Evolutionary conservation across 2,329 filamentous ascomycete genomes (phyloP), one percentile per base, ranked within the genome.

Genomic region (Fusarium sp.): DNA sequence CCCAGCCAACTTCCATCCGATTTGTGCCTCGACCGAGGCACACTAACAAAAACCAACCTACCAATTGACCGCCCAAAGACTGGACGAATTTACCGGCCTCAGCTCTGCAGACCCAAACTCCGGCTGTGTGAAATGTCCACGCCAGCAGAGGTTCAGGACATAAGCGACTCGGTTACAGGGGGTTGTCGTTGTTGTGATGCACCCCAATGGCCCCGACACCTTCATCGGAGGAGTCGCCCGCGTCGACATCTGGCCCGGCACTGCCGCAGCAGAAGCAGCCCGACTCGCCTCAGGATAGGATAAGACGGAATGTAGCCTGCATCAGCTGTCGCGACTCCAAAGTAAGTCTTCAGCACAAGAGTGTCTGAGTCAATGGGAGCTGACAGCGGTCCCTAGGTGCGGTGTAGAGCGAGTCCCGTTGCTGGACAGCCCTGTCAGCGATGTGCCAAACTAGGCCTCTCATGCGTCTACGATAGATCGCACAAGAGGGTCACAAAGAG

Each of bases 401-500:
- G 84, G 64, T 87, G 85, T 77, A 83, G 83, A 73, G 80, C 83
- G 20, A 84, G 82, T 71, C 72, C 79, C 16, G 76, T 78, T 12
- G 74, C 79, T 3, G 83, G 83, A 59, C 80, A 85, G 73, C 82
- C 84, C 31, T 87, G 85, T 62, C 83, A 85, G 67, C 81, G 85
- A 55, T 87, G 85, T 68, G 78, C 81, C 66, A 87, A 86, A 78
- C 77, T 86, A 27, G 77, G 82, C 42, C 77, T 85, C 33, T 74
- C 81, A 20, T 87, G 85, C 62, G 81, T 86, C 12, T 84, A 87
- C 33, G 85, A 87, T 73, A 86, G 84, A 75, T 81, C 81, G 57
- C 85, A 87, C 67, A 87, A 86, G 77, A 81, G 85, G 68, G 81
- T 84, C 44, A 86, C 85, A 6, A 83, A 82, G 67, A 77, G 84